Percentiles rank a stretch among this genome's conserved stretches.
These are phyloP conservation scores for Chytriomyces sp. DNA, from an alignment of 192 early-diverging fungal species.

Conservation along the genomic window DNA sequence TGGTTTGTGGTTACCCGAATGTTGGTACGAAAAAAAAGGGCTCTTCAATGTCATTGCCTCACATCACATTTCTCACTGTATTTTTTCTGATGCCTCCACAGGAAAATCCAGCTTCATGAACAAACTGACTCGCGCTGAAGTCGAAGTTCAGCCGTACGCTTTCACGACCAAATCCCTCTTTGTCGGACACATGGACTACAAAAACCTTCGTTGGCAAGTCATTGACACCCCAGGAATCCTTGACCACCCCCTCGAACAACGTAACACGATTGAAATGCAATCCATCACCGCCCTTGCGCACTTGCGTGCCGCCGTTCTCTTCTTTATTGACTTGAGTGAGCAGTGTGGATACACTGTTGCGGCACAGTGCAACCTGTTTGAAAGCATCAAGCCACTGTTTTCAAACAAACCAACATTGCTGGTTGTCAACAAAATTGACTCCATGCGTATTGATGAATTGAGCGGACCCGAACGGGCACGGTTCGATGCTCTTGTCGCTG, in stretches of 20 bases:
- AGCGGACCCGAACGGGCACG: conserved; percentile 70
- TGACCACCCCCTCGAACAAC: conserved; percentile 98
- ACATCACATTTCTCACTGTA: not conserved
- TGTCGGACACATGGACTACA: conserved; percentile 99
- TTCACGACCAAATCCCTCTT: conserved; percentile 99
- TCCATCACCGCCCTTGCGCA: conserved; percentile 99
- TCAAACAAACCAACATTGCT: conserved; percentile 96
- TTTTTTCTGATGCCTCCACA: not conserved
- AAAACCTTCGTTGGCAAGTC: conserved; percentile 99
- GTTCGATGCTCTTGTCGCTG: conserved; percentile 73
- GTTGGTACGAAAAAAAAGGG: conserved; percentile 86
- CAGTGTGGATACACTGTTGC: conserved; percentile 97
- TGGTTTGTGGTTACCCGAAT: conserved; percentile 99
- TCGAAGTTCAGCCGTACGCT: conserved; percentile 99
- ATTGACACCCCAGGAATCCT: conserved; percentile 99
- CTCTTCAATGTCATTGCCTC: conserved; percentile 67
- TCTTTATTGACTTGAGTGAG: conserved; percentile 97
- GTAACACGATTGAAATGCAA: conserved; percentile 99
- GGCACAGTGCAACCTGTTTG: conserved; percentile 87
- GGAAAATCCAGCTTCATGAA: conserved; percentile 95
- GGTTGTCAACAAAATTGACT: conserved; percentile 97
- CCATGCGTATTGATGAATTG: conserved; percentile 79
- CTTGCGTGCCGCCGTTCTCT: conserved; percentile 92
- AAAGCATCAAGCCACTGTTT: conserved; percentile 97
- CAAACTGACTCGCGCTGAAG: conserved; percentile 98